These are phyloP conservation scores for Chiua virens DNA, from an alignment of 768 basidiomycete genomes.

Conservation along the genomic window DNA sequence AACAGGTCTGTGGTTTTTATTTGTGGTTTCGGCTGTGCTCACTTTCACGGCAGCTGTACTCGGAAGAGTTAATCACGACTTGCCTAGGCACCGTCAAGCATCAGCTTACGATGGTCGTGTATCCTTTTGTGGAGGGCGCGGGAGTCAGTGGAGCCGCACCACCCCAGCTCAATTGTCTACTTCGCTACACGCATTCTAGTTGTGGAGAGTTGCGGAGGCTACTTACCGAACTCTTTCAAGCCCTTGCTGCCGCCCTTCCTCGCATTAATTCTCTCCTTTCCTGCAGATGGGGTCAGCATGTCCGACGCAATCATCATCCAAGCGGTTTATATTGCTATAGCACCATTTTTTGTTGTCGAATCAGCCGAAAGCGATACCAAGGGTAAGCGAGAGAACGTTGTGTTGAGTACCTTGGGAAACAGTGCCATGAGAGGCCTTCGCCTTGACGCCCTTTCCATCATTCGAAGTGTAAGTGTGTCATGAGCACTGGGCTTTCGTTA, in stretches of 20 bases:
- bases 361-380: conserved; percentile 54
- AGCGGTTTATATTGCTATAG: conserved; percentile 89
- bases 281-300: conserved; percentile 66
- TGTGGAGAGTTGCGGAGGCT: conserved; percentile 43
- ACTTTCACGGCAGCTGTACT: conserved; percentile 64
- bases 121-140: conserved; percentile 81
- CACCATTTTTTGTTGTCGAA: conserved; percentile 91
- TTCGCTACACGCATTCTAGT: conserved; percentile 40
- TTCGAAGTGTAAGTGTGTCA: conserved; percentile 68
- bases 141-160: conserved; percentile 41
- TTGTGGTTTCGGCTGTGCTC: background rate
- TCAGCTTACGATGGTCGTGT: conserved; percentile 74
- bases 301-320: conserved; percentile 91
- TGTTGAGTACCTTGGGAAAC: conserved; percentile 68
- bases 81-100: conserved; percentile 80
- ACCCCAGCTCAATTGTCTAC: conserved; percentile 52
- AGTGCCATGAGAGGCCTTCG: conserved; percentile 81
- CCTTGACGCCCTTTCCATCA: conserved; percentile 77
- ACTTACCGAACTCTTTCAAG: conserved; percentile 71
- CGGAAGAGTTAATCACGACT: conserved; percentile 85
- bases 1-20: conserved; percentile 60
- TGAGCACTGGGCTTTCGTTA: background rate
- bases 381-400: conserved; percentile 53
- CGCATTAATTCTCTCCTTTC: conserved; percentile 73
- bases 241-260: conserved; percentile 68